Percentiles rank a stretch among this genome's conserved stretches.
These are phyloP conservation scores for Hypoxylon intermedium DNA, from an alignment of 495 filamentous ascomycete species.

Conservation along the genomic window DNA sequence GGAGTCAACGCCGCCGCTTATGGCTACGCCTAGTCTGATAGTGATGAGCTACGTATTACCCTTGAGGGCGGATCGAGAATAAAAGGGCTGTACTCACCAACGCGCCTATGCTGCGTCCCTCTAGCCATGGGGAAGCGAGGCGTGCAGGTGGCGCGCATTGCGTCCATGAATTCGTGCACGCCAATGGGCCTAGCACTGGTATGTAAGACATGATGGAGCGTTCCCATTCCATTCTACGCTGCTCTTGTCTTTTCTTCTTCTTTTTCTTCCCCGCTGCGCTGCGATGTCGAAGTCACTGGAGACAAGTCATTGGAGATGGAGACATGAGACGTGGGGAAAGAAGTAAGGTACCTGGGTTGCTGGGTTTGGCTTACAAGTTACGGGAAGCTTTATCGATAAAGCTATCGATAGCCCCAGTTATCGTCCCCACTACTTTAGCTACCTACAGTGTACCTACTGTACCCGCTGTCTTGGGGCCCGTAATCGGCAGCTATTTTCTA, in stretches of 20 bases:
- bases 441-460: too few species aligned
- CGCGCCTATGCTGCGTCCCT: conserved; percentile 30
- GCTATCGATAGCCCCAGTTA: conserved; percentile 3
- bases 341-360: too few species aligned
- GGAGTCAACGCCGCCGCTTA: conserved; percentile 94
- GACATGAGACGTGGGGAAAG: too few species aligned
- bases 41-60: conserved; percentile 1
- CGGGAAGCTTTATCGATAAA: conserved; percentile 22
- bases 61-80: too few species aligned
- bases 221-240: conserved; percentile 53
- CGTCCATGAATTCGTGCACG: conserved; percentile 59
- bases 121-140: conserved; percentile 48
- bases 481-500: not conserved
- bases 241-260: not conserved
- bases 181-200: conserved; percentile 56
- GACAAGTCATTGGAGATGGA: not conserved
- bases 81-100: conserved; percentile 42
- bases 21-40: conserved; percentile 68
- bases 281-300: not conserved
- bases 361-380: too few species aligned
- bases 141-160: conserved; percentile 58
- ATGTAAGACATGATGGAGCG: conserved; percentile 49
- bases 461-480: too few species aligned
- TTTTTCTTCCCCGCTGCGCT: conserved; percentile 17
- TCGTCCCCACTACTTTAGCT: not conserved